These are phyloP conservation scores for Jimgerdemannia lactiflua DNA, from an alignment of 192 early-diverging fungal genomes.

Conservation along the genomic window DNA sequence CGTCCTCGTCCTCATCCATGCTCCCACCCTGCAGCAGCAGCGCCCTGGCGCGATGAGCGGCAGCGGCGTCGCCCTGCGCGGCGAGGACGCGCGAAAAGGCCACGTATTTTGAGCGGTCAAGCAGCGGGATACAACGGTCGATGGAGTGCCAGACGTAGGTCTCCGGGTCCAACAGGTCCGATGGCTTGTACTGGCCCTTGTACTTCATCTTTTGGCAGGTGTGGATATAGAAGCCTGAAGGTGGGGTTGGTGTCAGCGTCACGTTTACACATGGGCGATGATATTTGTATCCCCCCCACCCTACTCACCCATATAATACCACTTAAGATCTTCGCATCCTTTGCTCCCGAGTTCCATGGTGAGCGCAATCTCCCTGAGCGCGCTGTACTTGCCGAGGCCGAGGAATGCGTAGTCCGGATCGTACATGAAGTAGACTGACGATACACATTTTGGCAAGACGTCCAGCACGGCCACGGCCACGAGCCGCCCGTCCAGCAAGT, in stretches of 20 bases:
- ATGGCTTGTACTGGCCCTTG: conserved; percentile 86
- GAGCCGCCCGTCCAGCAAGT: conserved; percentile 78
- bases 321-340: conserved; percentile 49
- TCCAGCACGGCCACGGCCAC: conserved; percentile 94
- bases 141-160: conserved; percentile 51
- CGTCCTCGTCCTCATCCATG: conserved; percentile 7
- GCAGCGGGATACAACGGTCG: conserved; percentile 43
- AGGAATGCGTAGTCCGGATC: conserved; percentile 80
- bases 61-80: not conserved
- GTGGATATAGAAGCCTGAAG: conserved; percentile 87
- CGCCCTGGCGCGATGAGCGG: conserved; percentile 9
- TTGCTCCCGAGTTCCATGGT: conserved; percentile 40
- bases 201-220: conserved; percentile 92
- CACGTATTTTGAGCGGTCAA: conserved; percentile 52
- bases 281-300: not conserved
- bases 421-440: conserved; percentile 95
- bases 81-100: conserved; percentile 28
- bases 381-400: conserved; percentile 83
- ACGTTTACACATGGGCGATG: not conserved
- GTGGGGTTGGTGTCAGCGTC: not conserved
- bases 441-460: conserved; percentile 83
- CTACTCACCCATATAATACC: conserved; percentile 89
- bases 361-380: conserved; percentile 79
- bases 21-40: conserved; percentile 1
- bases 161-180: conserved; percentile 75